phyloP scores from a whole-genome alignment of 208 protist genomes.

The Wallacemonas sp. region DNA sequence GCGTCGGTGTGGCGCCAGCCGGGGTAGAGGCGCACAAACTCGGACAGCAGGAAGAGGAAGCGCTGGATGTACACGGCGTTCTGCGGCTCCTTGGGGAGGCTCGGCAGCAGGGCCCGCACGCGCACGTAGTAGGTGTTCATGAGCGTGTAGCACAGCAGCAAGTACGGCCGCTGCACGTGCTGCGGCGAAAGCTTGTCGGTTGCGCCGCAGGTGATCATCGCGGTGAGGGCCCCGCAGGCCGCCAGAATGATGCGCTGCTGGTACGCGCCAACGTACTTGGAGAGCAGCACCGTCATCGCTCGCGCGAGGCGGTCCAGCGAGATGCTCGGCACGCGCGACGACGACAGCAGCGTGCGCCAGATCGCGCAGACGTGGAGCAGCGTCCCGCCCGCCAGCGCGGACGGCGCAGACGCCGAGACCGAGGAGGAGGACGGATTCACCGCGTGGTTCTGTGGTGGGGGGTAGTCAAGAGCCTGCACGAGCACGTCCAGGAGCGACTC shows the following conservation, averaged over 20 bases:
- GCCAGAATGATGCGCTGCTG: slow-evolving; percentile 82
- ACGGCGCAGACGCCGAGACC: slow-evolving; percentile 10
- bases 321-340: slow-evolving; percentile 47
- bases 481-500: slow-evolving; percentile 63
- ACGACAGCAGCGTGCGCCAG: slow-evolving; percentile 43
- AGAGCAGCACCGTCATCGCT: slow-evolving; percentile 62
- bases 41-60: slow-evolving; percentile 88
- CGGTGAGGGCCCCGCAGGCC: slow-evolving; percentile 56
- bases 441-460: too few species aligned
- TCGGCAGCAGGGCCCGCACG: slow-evolving; percentile 46
- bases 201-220: slow-evolving; percentile 73
- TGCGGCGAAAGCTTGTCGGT: slow-evolving; percentile 31
- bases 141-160: slow-evolving; percentile 77
- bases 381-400: slow-evolving; percentile 37
- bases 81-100: slow-evolving; percentile 42
- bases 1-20: slow-evolving; percentile 61
- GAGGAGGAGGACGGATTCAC: too few species aligned
- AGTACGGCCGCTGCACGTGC: slow-evolving; percentile 60
- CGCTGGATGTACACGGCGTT: slow-evolving; percentile 76
- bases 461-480: slow-evolving; percentile 45
- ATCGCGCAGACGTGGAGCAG: slow-evolving; percentile 61
- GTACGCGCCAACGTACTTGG: slow-evolving; percentile 77
- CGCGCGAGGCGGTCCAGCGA: slow-evolving; percentile 58
- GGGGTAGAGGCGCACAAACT: slow-evolving; percentile 80
- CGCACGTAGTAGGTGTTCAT: slow-evolving; percentile 89